Base-by-base conservation (phyloP, 495 filamentous ascomycete genomes). In the Aspergillus affinis region DNA sequence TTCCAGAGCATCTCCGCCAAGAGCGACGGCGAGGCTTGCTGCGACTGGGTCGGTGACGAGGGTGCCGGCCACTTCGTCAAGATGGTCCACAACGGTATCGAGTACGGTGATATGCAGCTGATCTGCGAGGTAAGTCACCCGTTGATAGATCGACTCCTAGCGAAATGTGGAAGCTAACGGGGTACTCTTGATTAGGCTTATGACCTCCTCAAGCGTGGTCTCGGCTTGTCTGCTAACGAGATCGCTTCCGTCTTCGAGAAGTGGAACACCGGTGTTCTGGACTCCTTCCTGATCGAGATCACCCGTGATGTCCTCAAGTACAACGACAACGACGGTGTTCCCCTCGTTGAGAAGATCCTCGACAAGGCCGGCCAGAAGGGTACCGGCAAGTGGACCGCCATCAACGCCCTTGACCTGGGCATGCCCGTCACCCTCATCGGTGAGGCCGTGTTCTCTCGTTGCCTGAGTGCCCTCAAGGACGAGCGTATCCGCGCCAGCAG, bases 31-130 rank as follows among this genome's bases (percentile, higher is more conserved):
- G 95, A 98, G 84, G 76, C 94, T 48, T 98, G 94, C 86, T 98
- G 94, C 74, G 93, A 98, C 78, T 98, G 94, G 94, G 94, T 98
- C 65, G 94, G 94, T 82, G 94, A 98, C 82, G 92, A 97, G 75
- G 94, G 94, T 84, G 88, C 94, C 73, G 94, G 94, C 61, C 94
- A 98, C 86, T 98, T 97, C 84, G 93, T 98, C 82, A 98, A 98
- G 89, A 98, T 98, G 95, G 94, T 98, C 60, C 94, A 98, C 88
- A 98, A 98, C 77, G 94, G 94, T 85, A 98, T 98, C 71, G 94
- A 98, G 81, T 98, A 98, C 73, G 94, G 94, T 88, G 94, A 98
- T 79, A 98, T 98, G 94, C 94, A 98, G 84, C 82, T 98, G 74
- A 98, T 98, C 77, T 95, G 90, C 79, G 94, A 98, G 88, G 94